A percentile compares a stretch with the other conserved stretches of the same genome.
Evolutionary conservation across 2,329 filamentous ascomycete species (phyloP).

Genomic region (Pezicula rhizophila): DNA sequence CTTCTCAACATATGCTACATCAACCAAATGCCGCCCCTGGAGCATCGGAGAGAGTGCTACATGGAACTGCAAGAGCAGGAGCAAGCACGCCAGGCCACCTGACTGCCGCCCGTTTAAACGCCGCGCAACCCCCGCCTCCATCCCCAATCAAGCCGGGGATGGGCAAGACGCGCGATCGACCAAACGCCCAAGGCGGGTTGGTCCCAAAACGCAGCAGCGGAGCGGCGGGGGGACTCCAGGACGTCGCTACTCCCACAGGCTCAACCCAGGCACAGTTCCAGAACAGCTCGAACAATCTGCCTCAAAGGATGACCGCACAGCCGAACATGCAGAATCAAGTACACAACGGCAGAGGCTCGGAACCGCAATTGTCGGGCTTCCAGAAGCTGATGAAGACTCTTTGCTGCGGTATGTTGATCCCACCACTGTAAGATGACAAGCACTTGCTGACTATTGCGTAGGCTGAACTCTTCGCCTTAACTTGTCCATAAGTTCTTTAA

Average conservation of each 20-base stretch:
- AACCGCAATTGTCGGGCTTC: conserved; percentile 73
- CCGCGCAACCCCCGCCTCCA: conserved; percentile 82
- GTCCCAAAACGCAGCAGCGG: conserved; percentile 72
- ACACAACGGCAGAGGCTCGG: conserved; percentile 49
- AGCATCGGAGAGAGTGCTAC: conserved; percentile 77
- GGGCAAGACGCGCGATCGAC: conserved; percentile 67
- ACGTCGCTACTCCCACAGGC: conserved; percentile 77
- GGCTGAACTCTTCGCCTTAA: conserved; percentile 22
- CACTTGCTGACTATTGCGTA: conserved; percentile 14
- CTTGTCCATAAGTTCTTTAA: neutral
- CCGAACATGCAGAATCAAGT: conserved; percentile 53
- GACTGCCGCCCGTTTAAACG: conserved; percentile 86
- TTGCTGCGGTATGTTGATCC: conserved; percentile 68
- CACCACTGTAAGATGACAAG: conserved; percentile 5
- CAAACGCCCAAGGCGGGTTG: conserved; percentile 70
- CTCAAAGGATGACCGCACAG: conserved; percentile 56
- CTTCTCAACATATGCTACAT: conserved; percentile 66
- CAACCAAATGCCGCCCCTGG: conserved; percentile 74
- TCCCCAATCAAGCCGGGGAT: conserved; percentile 74
- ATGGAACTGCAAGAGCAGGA: conserved; percentile 64
- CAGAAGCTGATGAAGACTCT: conserved; percentile 90
- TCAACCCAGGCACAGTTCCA: conserved; percentile 96
- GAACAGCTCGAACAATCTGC: conserved; percentile 85
- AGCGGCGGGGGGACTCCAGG: conserved; percentile 61
- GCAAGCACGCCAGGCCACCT: conserved; percentile 52